Percentiles rank a stretch among this genome's conserved stretches.
These are phyloP conservation scores for Pyrenochaeta sp. DNA, from an alignment of 2,329 filamentous ascomycete species.

Conservation along the genomic window DNA sequence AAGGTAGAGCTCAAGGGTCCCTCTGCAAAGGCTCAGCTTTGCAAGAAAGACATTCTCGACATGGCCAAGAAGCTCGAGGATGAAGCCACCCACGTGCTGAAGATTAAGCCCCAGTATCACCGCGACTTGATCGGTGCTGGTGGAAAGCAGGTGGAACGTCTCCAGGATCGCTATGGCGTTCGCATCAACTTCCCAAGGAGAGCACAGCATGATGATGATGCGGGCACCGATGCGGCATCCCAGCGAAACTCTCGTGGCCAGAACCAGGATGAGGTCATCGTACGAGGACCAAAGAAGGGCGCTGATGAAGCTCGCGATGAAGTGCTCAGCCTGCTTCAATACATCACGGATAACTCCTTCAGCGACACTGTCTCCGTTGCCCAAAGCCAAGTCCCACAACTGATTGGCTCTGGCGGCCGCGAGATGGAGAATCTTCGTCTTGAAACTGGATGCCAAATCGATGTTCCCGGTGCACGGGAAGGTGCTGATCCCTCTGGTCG, in stretches of 20 bases:
- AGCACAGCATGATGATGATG: constrained; percentile 71
- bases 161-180: constrained; percentile 92
- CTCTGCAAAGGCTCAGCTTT: constrained; percentile 89
- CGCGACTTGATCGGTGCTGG: constrained; percentile 90
- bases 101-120: constrained; percentile 93
- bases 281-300: constrained; percentile 91
- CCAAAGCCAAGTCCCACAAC: constrained; percentile 88
- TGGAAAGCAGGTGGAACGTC: constrained; percentile 85
- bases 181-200: constrained; percentile 93
- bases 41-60: constrained; percentile 80
- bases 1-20: constrained; percentile 96
- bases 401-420: constrained; percentile 89
- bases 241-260: constrained; percentile 72
- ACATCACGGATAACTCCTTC: constrained; percentile 85
- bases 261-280: constrained; percentile 83
- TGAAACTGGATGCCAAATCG: constrained; percentile 85
- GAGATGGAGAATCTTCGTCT: constrained; percentile 91
- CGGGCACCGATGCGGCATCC: constrained; percentile 66
- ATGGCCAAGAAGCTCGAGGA: constrained; percentile 86
- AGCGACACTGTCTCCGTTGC: constrained; percentile 82
- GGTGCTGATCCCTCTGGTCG: constrained; percentile 68
- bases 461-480: constrained; percentile 84
- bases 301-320: constrained; percentile 93
- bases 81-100: constrained; percentile 84
- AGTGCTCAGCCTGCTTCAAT: constrained; percentile 86